Evolutionary conservation across 352 stramenopile genomes (phyloP).

Genomic region (Pythium chondricola): DNA sequence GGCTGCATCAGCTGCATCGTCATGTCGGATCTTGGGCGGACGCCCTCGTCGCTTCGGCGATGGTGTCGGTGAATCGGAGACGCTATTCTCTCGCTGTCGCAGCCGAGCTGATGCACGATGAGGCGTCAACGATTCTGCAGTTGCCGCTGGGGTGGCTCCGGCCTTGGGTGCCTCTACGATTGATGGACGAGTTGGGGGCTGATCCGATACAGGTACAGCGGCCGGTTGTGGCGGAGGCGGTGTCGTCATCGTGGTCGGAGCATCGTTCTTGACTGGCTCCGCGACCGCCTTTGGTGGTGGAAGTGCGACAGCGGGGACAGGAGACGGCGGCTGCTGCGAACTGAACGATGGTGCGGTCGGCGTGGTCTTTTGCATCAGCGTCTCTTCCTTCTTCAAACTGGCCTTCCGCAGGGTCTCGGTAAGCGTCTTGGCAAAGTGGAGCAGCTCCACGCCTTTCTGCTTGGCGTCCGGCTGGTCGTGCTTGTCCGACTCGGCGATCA

Average conservation of each 20-base stretch:
- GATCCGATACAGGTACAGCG: too few species aligned
- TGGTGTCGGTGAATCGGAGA: slow-evolving; percentile 20
- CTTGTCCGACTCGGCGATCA: slow-evolving; percentile 53
- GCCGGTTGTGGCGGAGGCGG: not conserved
- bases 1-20: slow-evolving; percentile 1
- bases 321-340: not conserved
- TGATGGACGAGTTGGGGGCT: not conserved
- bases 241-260: not conserved
- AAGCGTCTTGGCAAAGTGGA: slow-evolving; percentile 67
- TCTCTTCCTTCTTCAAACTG: slow-evolving; percentile 59
- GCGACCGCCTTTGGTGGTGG: not conserved
- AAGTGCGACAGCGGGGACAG: not conserved
- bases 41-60: slow-evolving; percentile 6
- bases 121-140: slow-evolving; percentile 26
- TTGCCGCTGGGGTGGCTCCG: slow-evolving; percentile 3
- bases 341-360: not conserved
- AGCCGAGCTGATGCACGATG: slow-evolving; percentile 47
- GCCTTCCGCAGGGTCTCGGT: slow-evolving; percentile 68
- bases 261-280: not conserved
- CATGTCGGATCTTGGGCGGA: slow-evolving; percentile 30
- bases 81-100: slow-evolving; percentile 36
- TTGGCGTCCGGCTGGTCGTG: slow-evolving; percentile 45
- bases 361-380: slow-evolving; percentile 39
- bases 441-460: slow-evolving; percentile 66
- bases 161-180: not conserved